Conservation (phyloP, 2,329 filamentous ascomycete species). For the Diaporthe humulicola region DNA sequence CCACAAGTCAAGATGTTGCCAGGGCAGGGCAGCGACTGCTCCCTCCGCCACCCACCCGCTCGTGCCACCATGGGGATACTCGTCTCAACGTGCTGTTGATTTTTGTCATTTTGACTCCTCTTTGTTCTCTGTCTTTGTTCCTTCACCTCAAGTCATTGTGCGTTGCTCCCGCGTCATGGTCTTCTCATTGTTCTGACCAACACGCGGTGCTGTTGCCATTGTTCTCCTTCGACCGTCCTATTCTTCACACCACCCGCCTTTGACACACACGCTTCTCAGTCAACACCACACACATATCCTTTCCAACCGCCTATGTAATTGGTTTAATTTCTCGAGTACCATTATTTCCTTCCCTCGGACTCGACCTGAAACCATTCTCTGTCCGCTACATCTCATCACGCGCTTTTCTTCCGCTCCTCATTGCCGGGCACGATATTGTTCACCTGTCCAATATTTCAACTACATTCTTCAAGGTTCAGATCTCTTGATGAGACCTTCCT, state of each 20-base stretch:
- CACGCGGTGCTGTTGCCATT: conserved; percentile 32
- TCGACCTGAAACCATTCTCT: conserved; percentile 12
- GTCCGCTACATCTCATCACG: neutral
- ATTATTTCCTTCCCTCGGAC: neutral
- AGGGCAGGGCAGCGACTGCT: neutral
- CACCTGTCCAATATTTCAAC: neutral
- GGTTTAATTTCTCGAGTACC: conserved; percentile 3
- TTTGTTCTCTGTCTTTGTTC: conserved; percentile 31
- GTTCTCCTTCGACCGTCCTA: conserved; percentile 5
- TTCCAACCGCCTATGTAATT: conserved; percentile 7
- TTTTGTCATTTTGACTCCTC: conserved; percentile 2
- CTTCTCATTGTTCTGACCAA: conserved; percentile 35
- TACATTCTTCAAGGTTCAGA: neutral
- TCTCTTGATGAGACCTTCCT: conserved; percentile 20
- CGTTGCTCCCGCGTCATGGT: conserved; percentile 15
- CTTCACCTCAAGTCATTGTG: conserved; percentile 4
- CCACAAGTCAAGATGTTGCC: conserved; percentile 3
- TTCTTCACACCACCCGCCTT: conserved; percentile 17
- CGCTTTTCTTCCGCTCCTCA: neutral
- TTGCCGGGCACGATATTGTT: neutral
- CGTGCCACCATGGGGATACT: neutral
- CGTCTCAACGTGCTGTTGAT: neutral
- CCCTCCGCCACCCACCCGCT: neutral
- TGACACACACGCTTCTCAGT: neutral
- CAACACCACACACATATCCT: neutral